These are phyloP conservation scores for Citrus trifoliata DNA, from an alignment of 345 rosid genomes.

Conservation along the genomic window DNA sequence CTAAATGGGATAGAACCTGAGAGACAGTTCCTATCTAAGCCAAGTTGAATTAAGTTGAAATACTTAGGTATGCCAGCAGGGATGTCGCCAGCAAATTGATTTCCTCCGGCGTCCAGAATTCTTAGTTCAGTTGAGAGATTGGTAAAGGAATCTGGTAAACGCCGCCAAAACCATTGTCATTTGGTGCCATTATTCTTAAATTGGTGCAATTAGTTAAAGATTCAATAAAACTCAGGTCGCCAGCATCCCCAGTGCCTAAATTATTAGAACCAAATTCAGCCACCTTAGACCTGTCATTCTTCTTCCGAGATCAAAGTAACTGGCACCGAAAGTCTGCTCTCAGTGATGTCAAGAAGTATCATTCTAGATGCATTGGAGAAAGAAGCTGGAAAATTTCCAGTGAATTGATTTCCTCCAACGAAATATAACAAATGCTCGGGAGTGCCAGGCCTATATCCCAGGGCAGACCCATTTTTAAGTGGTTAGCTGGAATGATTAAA, in stretches of 20 bases:
- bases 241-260: constrained; percentile 12
- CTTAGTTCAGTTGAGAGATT: constrained; percentile 19
- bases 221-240: constrained; percentile 14
- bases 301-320: constrained; percentile 18
- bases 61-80: background rate
- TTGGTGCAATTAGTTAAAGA: constrained; percentile 21
- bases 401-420: constrained; percentile 19
- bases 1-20: constrained; percentile 1
- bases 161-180: constrained; percentile 17
- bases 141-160: constrained; percentile 16
- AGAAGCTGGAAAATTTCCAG: constrained; percentile 24
- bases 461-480: constrained; percentile 11
- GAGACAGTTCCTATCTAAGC: background rate
- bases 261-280: constrained; percentile 11
- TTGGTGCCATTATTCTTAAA: background rate
- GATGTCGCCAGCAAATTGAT: constrained; percentile 4
- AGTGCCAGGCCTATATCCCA: constrained; percentile 13
- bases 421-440: background rate
- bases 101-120: constrained; percentile 1
- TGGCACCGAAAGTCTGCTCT: constrained; percentile 8
- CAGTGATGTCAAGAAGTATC: background rate
- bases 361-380: constrained; percentile 30
- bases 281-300: constrained; percentile 3
- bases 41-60: background rate
- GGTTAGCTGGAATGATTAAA: background rate